A percentile compares a stretch with the other conserved stretches of the same genome.
phyloP scores from a whole-genome alignment of 164 flowering plant species.

The Vitis labrusca region DNA sequence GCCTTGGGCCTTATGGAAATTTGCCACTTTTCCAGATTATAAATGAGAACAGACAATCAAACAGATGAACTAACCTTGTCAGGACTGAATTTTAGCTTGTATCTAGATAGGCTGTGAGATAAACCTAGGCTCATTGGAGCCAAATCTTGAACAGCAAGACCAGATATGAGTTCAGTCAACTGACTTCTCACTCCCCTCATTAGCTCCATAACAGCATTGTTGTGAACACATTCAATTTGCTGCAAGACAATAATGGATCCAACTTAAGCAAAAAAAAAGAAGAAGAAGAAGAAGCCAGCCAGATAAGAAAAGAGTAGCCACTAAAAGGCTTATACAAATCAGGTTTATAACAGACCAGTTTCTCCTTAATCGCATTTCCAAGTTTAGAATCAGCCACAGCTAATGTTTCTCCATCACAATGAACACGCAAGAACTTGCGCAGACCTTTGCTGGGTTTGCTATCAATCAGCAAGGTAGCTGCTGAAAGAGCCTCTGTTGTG shows the following conservation, averaged over 20 bases:
- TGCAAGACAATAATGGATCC: constrained; percentile 18
- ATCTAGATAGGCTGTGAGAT: constrained; percentile 91
- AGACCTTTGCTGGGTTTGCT: constrained; percentile 86
- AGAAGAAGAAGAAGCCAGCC: neutral
- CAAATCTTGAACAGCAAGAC: constrained; percentile 81
- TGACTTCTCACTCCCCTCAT: constrained; percentile 91
- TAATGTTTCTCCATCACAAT: constrained; percentile 78
- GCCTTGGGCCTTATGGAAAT: neutral
- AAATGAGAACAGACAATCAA: neutral
- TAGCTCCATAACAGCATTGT: constrained; percentile 86
- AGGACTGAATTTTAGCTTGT: constrained; percentile 92
- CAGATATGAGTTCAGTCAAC: constrained; percentile 83
- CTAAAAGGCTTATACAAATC: neutral
- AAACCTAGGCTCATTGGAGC: constrained; percentile 96
- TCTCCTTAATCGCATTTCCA: constrained; percentile 85
- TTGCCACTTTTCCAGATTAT: neutral
- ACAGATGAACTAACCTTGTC: constrained; percentile 64
- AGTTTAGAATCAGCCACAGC: constrained; percentile 92
- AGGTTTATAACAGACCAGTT: constrained; percentile 47
- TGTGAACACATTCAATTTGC: constrained; percentile 82
- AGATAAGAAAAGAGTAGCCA: no score
- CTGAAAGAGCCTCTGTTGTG: constrained; percentile 76
- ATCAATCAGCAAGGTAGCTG: constrained; percentile 71
- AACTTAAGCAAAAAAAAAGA: neutral
- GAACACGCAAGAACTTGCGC: constrained; percentile 74